Percentiles rank a stretch among this genome's conserved stretches.
These are phyloP conservation scores for Lactarius vividus DNA, from an alignment of 768 basidiomycete genomes.

Conservation along the genomic window DNA sequence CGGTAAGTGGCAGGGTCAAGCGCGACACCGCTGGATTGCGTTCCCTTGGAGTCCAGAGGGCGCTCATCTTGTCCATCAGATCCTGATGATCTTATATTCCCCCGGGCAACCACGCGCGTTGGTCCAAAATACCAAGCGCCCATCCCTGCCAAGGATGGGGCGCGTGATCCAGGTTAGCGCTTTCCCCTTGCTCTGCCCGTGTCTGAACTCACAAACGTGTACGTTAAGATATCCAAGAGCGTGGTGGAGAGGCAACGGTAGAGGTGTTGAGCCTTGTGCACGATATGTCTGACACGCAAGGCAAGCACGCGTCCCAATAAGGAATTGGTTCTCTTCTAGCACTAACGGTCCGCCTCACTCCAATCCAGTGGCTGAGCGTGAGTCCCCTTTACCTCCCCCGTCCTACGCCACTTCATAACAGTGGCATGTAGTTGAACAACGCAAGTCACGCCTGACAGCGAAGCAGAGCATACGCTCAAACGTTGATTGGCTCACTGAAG, in stretches of 20 bases:
- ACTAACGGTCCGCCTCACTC: constrained; percentile 21
- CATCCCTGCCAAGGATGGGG: constrained; percentile 42
- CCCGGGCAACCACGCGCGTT: constrained; percentile 86
- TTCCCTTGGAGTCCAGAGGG: constrained; percentile 2
- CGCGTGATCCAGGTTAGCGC: constrained; percentile 30
- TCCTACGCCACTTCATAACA: neutral
- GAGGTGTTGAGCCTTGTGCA: constrained; percentile 68
- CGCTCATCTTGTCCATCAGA: constrained; percentile 46
- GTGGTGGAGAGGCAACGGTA: constrained; percentile 70
- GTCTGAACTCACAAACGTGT: neutral
- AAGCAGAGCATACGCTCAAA: constrained; percentile 51
- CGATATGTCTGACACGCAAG: constrained; percentile 62
- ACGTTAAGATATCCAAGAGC: constrained; percentile 42
- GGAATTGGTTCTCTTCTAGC: constrained; percentile 9
- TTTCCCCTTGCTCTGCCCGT: neutral
- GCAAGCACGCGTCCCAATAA: constrained; percentile 38
- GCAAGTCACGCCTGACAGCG: constrained; percentile 54
- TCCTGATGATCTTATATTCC: constrained; percentile 95
- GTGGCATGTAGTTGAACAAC: constrained; percentile 56
- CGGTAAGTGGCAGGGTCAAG: constrained; percentile 46
- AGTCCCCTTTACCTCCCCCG: constrained; percentile 27
- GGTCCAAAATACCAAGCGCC: constrained; percentile 82
- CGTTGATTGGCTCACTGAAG: constrained; percentile 84
- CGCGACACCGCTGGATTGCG: neutral
- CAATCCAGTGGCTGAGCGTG: constrained; percentile 55